Conservation (phyloP, 257 asterid species). For the Forsythia viridissima region DNA sequence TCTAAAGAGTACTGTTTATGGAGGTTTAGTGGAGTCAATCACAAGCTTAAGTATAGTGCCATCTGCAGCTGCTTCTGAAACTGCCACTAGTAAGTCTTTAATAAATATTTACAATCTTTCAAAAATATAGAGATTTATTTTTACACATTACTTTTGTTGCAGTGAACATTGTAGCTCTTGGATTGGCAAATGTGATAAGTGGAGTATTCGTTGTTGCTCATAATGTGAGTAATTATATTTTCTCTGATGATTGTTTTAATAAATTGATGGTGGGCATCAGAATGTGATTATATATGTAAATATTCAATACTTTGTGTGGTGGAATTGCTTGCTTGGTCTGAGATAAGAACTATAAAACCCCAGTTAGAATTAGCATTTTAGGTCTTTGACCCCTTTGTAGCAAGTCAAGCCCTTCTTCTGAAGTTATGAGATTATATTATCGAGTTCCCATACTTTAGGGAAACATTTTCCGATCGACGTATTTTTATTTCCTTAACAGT, state of each 20-base stretch:
- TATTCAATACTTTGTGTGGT: too few relatives aligned
- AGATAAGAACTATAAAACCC: too few relatives aligned
- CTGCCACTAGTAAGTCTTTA: slow-evolving; percentile 47
- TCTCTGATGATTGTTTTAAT: background rate
- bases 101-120: background rate
- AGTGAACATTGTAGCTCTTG: slow-evolving; percentile 60
- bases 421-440: too few relatives aligned
- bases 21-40: slow-evolving; percentile 63
- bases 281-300: too few relatives aligned
- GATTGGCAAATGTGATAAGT: slow-evolving; percentile 59
- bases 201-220: slow-evolving; percentile 43
- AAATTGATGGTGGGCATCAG: background rate
- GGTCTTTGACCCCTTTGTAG: too few relatives aligned
- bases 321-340: too few relatives aligned
- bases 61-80: slow-evolving; percentile 69
- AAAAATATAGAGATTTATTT: background rate
- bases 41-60: slow-evolving; percentile 65
- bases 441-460: too few relatives aligned
- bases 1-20: slow-evolving; percentile 60
- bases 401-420: too few relatives aligned
- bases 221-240: slow-evolving; percentile 20
- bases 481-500: background rate
- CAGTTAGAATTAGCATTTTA: too few relatives aligned
- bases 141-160: slow-evolving; percentile 21
- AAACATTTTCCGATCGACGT: too few relatives aligned